These are phyloP conservation scores for Flueggea neowawraea DNA, from an alignment of 441 rosid genomes.

Conservation along the genomic window DNA sequence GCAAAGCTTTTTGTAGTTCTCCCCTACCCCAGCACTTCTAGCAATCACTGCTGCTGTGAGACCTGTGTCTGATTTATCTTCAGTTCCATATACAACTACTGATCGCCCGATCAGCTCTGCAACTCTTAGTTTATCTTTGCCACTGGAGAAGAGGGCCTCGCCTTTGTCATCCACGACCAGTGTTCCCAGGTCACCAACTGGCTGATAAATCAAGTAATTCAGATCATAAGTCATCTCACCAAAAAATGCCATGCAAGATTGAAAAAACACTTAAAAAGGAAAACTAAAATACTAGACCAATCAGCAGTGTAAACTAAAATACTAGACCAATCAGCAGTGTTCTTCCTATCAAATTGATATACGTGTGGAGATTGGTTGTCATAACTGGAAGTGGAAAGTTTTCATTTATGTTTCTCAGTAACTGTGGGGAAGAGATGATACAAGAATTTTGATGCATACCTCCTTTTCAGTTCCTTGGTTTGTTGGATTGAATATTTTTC, in stretches of 20 bases:
- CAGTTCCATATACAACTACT: slow-evolving; percentile 54
- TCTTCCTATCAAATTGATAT: too few species aligned
- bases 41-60: slow-evolving; percentile 81
- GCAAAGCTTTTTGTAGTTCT: slow-evolving; percentile 87
- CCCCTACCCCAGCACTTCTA: slow-evolving; percentile 93
- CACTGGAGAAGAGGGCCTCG: slow-evolving; percentile 54
- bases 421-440: too few species aligned
- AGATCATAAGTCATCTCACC: not conserved
- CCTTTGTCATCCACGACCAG: slow-evolving; percentile 56
- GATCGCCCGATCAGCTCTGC: slow-evolving; percentile 79
- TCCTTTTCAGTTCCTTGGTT: slow-evolving; percentile 33
- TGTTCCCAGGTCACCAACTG: slow-evolving; percentile 97
- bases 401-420: too few species aligned
- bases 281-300: too few species aligned
- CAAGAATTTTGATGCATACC: slow-evolving; percentile 36
- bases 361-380: too few species aligned
- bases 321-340: too few species aligned
- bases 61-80: slow-evolving; percentile 62
- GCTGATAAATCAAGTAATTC: slow-evolving; percentile 31
- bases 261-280: too few species aligned
- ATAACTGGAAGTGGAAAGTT: too few species aligned
- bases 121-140: slow-evolving; percentile 65
- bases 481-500: slow-evolving; percentile 59
- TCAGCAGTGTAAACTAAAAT: too few species aligned
- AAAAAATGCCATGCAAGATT: not conserved